Evolutionary conservation across 257 asterid species (phyloP), one percentile per base, ranked within the genome.

Genomic region (Rauvolfia tetraphylla): DNA sequence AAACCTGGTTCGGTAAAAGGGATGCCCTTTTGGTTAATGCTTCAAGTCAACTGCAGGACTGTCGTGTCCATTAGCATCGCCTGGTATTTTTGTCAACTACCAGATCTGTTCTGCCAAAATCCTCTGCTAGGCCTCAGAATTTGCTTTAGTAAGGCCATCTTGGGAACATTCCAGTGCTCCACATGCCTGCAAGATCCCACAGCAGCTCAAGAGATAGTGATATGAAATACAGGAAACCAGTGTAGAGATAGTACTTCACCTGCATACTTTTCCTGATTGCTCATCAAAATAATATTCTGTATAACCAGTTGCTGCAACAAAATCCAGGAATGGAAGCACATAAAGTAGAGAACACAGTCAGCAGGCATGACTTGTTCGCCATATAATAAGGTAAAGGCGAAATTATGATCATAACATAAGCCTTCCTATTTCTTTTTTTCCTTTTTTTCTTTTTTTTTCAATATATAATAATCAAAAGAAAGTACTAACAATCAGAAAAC

Each of bases 81-180:
- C 18, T 12, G 36, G 11, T 46, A 38, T 22, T n/a, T 23, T 31
- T 17, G 51, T 77, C 74, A 75, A 39, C 58, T 73, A 29, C 84
- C 39, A 3, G 18, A 20, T 15, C 11, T 78, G 51, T 59, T 73
- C 71, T 42, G 14, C 82, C 73, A 22, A 23, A 75, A 39, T 0
- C 78, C 83, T 62, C 81, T 85, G 83, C 96, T 84, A 31, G 99
- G 98, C 84, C 81, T 83, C 34, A 92, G 72, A 61, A 95, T 84
- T 80, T 95, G 99, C 88, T 91, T 91, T 70, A 95, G 73, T 77
- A 95, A 93, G 34, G 96, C 86, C 98, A 90, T 91, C 85, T 95
- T 95, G 38, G 99, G 99, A 14, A 95, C 99, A 83, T 95, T 95
- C 98, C 99, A 95, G 81, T 95, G 87, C 78, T 95, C 98, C 48